Base-by-base conservation (phyloP, 73 alveolate genomes). In the Breviolum minutum region DNA sequence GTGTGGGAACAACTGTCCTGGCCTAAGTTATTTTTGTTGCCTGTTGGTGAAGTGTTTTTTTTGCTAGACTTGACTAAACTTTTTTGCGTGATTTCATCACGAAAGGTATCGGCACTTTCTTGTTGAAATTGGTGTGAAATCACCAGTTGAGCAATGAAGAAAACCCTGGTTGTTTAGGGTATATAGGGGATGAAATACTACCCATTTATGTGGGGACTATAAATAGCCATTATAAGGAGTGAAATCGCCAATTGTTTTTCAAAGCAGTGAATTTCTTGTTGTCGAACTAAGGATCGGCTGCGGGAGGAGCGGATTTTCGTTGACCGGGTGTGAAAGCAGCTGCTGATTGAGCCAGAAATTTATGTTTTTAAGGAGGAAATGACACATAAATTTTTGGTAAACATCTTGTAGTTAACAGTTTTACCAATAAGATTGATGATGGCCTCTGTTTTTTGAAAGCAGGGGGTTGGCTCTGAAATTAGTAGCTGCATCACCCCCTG, bases 311-410 rank as follows among this genome's bases (percentile, higher is more conserved):
- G 96, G 70, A 71, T 24, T 10, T 69, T 40, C 54, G 96, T 90
- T 90, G 96, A 90, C 96, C 64, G 96, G 96, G 74, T 70, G 83
- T 71, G 87, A 77, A 71, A 19, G 96, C 74, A 63, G 96, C 76
- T 69, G 74, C 48, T 30, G 69, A 80, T 80, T 80, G 88, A 80
- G 88, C 69, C 11, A 5, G 11, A 5, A 29, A 40, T 40, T 40
- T 40, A 0, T 40, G 54, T 40, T 40, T 40, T 40, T 40, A 0
- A 40, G 54, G 54, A 40, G 77, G 24, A 68, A 2, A 68, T 17
- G 77, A 2, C 4, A 17, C 77, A 22, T 2, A 17, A 1, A 1
- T 14, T 68, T 68, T 68, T 68, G 24, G 24, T 68, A 68, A 17
- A 68, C 77, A 22, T 68, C 24, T 68, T 17, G n/a, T 68, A 68